Percentiles rank a stretch among this genome's conserved stretches.
Evolutionary conservation across 768 basidiomycete species (phyloP).

Genomic region (Rhizopogon vesiculosus): DNA sequence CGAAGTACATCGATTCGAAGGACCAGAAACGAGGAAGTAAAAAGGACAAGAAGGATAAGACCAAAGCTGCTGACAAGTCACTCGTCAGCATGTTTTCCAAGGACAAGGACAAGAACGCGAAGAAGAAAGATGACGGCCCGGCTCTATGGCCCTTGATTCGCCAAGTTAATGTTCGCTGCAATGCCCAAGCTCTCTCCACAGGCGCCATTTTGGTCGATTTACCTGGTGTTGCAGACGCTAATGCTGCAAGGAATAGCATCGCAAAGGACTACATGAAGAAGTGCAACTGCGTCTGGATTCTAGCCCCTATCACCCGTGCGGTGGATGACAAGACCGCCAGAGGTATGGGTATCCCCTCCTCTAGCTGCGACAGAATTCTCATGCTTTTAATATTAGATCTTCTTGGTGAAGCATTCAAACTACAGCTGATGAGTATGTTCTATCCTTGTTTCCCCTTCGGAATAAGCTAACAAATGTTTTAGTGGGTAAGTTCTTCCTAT

Average conservation of each 20-base stretch:
- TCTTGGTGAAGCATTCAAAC: conserved; percentile 61
- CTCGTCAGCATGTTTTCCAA: conserved; percentile 12
- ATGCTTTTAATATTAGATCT: conserved; percentile 35
- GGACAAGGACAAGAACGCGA: conserved; percentile 26
- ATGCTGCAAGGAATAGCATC: conserved; percentile 58
- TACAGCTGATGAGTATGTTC: conserved; percentile 54
- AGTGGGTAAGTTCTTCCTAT: conserved; percentile 38
- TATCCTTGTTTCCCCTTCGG: not conserved
- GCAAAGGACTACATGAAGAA: conserved; percentile 68
- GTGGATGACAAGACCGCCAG: conserved; percentile 63
- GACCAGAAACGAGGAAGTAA: conserved; percentile 47
- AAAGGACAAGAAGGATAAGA: conserved; percentile 30
- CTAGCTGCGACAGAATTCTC: not conserved
- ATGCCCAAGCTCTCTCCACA: conserved; percentile 45
- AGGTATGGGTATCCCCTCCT: conserved; percentile 27
- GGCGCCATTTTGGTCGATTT: conserved; percentile 64
- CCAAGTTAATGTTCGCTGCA: conserved; percentile 56
- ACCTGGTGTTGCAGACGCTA: conserved; percentile 64
- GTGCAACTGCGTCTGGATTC: conserved; percentile 58
- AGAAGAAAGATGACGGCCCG: conserved; percentile 27
- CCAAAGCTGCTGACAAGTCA: not conserved
- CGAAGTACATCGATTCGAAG: conserved; percentile 63
- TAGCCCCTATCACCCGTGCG: conserved; percentile 61
- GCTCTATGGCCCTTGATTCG: conserved; percentile 62
- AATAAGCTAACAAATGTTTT: not conserved